Base-by-base conservation (phyloP, 1,284 basidiomycete genomes). In the Cutaneotrichosporon sp. region DNA sequence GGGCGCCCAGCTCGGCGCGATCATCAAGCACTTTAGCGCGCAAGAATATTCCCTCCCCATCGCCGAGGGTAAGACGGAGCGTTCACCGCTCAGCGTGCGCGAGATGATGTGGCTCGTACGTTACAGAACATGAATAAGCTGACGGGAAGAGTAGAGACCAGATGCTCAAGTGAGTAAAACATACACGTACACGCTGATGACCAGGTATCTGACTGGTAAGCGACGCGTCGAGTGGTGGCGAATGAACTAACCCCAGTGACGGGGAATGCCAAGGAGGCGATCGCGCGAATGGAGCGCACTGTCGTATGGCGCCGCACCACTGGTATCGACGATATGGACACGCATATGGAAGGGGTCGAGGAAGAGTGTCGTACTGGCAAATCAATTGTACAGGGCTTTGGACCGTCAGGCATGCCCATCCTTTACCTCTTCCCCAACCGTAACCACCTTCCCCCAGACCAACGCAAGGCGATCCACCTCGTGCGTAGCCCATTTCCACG, bases 21-120 rank as follows among this genome's bases (percentile, higher is more conserved):
- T 42, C 14, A 42, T 42, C 14, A 42, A 42, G 40, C 40, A 42
- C 40, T 42, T 42, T 42, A 53, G 40, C 40, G 40, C 40, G 10
- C 5, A 42, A 42, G 40, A 22, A 16, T 36, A 56, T 22, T 16
- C 31, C 47, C 59, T 77, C 38, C 71, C 73, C 6, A 50, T 67
- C 31, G 64, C 56, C 5, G 66, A 70, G 42, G 60, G 57, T 22
- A 47, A 21, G 9, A 59, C 60, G 21, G 70, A 70, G 59, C 65
- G 49, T 21, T 38, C 58, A 2, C 53, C 56, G 18, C 58, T 78
- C 50, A 65, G 46, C 5, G 73, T 76, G 62, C 65, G 73, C 47
- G 76, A 78, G 67, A 72, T 75, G 73, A 78, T 78, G 73, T 77
- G 70, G 57, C 67, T 78, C 56, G 76, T 78, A 60, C 62, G 75